phyloP scores from a whole-genome alignment of 306 rosid genomes.

The Acacia acuminata region DNA sequence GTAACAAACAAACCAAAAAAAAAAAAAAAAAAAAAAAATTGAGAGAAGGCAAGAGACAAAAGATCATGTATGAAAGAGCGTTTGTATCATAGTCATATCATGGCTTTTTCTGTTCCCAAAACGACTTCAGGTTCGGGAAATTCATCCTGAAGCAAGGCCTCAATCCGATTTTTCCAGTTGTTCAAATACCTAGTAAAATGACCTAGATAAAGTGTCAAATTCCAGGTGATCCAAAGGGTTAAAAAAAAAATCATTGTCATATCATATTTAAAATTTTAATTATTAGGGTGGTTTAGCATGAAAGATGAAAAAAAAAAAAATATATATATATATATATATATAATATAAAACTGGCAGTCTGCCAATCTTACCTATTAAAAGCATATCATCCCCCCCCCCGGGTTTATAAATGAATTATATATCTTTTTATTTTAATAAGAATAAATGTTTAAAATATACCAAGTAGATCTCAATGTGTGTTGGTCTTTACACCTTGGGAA shows the following conservation, averaged over 20 bases:
- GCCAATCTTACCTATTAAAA: not conserved
- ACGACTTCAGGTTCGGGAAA: no score
- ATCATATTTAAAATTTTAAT: not conserved
- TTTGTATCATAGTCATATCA: not conserved
- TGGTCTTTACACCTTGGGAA: not conserved
- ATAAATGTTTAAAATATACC: not conserved
- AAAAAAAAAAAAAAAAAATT: no score
- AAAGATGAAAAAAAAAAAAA: not conserved
- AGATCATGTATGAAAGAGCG: not conserved
- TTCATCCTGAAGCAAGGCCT: no score
- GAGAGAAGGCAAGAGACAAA: not conserved
- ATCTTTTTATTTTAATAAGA: not conserved
- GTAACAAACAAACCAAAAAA: no score
- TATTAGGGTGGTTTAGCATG: not conserved
- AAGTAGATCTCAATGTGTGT: not conserved
- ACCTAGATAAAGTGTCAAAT: no score
- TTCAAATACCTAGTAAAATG: no score
- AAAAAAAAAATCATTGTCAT: not conserved
- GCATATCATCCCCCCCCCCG: not conserved
- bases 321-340: no score
- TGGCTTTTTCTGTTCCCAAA: no score
- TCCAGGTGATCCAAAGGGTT: no score
- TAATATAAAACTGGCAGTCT: not conserved
- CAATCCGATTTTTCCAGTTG: no score
- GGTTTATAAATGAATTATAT: not conserved